Percentiles rank a stretch among this genome's conserved stretches.
phyloP scores from a whole-genome alignment of 2,329 filamentous ascomycete genomes.

The Aspergillus udagawae region DNA sequence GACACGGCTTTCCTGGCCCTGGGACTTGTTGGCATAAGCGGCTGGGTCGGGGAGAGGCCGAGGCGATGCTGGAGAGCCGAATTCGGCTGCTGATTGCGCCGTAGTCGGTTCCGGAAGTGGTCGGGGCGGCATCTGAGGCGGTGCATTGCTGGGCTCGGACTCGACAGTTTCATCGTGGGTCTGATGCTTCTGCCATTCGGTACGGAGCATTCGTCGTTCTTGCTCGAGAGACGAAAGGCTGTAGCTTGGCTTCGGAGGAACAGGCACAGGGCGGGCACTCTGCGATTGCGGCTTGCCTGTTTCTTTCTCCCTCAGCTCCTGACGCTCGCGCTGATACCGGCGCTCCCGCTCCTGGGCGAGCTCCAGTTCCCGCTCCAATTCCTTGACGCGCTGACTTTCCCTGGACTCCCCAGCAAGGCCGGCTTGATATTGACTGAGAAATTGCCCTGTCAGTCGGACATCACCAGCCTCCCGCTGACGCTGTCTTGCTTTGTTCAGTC shows the following conservation, averaged over 20 bases:
- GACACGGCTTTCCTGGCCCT: slow-evolving; percentile 43
- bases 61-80: slow-evolving; percentile 22
- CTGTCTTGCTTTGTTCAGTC: slow-evolving; percentile 63
- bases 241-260: slow-evolving; percentile 42
- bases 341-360: slow-evolving; percentile 64
- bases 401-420: slow-evolving; percentile 55
- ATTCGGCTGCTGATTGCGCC: slow-evolving; percentile 6
- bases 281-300: slow-evolving; percentile 20
- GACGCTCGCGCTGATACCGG: slow-evolving; percentile 59
- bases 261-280: slow-evolving; percentile 29
- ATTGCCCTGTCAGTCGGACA: slow-evolving; percentile 72
- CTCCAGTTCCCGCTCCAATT: slow-evolving; percentile 72
- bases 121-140: slow-evolving; percentile 25
- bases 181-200: slow-evolving; percentile 50
- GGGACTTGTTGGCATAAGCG: slow-evolving; percentile 29
- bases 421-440: slow-evolving; percentile 79
- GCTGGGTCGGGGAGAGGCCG: slow-evolving; percentile 48
- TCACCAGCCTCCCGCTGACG: slow-evolving; percentile 60
- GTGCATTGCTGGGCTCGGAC: neutral
- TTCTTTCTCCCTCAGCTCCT: slow-evolving; percentile 41
- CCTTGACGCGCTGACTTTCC: slow-evolving; percentile 67
- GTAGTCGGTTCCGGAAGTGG: slow-evolving; percentile 24
- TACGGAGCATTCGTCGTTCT: slow-evolving; percentile 57
- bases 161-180: slow-evolving; percentile 14
- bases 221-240: slow-evolving; percentile 58